Conservation (phyloP, 805 yeast genomes). For the Candida pseudoglaebosa region DNA sequence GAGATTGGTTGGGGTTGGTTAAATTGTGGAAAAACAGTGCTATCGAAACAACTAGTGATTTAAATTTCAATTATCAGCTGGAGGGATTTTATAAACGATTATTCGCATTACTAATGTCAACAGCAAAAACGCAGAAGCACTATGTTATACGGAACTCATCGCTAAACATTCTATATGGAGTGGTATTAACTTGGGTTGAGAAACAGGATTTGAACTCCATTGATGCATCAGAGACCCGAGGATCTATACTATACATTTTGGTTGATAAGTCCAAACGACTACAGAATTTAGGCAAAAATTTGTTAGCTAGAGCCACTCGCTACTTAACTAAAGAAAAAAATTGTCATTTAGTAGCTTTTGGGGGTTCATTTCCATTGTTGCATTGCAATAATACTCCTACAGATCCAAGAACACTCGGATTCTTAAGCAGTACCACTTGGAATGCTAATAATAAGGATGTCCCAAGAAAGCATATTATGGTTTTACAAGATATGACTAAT, state of each 20-base stretch:
- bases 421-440: conserved; percentile 43
- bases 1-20: conserved; percentile 49
- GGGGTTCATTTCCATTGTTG: conserved; percentile 48
- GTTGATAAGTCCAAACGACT: conserved; percentile 53
- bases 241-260: conserved; percentile 43
- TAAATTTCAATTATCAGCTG: conserved; percentile 18
- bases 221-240: conserved; percentile 18
- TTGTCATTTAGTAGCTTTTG: conserved; percentile 39
- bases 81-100: conserved; percentile 28
- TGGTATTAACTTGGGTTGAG: conserved; percentile 50
- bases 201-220: conserved; percentile 10
- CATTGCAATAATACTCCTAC: conserved; percentile 14
- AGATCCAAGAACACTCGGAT: conserved; percentile 23
- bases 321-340: conserved; percentile 43
- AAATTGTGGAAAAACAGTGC: conserved; percentile 41
- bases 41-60: conserved; percentile 10
- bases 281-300: conserved; percentile 52
- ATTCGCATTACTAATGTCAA: conserved; percentile 26
- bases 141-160: conserved; percentile 57
- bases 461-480: conserved; percentile 33
- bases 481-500: conserved; percentile 34
- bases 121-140: conserved; percentile 35
- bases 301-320: conserved; percentile 50
- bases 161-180: conserved; percentile 51
- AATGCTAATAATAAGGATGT: conserved; percentile 12